Conservation (phyloP, 106 monocot species). For the Chionographis japonica region DNA sequence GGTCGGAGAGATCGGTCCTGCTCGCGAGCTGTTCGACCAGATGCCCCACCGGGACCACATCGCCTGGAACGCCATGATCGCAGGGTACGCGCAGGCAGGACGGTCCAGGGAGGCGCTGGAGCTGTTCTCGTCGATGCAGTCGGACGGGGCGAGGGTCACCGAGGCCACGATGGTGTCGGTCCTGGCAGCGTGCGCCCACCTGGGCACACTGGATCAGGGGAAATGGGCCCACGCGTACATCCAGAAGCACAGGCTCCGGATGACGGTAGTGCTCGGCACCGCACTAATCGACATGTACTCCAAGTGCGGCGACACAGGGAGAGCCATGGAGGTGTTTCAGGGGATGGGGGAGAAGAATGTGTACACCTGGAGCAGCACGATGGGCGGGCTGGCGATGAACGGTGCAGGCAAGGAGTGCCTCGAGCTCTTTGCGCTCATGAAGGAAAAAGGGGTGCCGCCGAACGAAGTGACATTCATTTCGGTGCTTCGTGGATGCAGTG, state of each 20-base stretch:
- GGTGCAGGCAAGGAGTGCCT: constrained; percentile 41
- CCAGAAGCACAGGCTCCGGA: constrained; percentile 20
- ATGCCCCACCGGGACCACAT: constrained; percentile 57
- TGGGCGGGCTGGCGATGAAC: constrained; percentile 80
- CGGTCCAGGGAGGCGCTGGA: constrained; percentile 42
- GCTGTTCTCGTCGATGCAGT: constrained; percentile 50
- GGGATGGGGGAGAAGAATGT: constrained; percentile 67
- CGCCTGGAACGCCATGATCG: constrained; percentile 86
- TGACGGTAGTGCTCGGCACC: constrained; percentile 65
- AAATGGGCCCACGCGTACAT: constrained; percentile 59
- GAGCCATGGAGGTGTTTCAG: constrained; percentile 66
- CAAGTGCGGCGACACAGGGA: constrained; percentile 53
- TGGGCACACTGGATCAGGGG: constrained; percentile 68
- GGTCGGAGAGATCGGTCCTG: constrained; percentile 41
- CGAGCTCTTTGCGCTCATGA: constrained; percentile 54
- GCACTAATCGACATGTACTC: constrained; percentile 80
- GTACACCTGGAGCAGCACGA: constrained; percentile 62
- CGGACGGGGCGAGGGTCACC: constrained; percentile 28
- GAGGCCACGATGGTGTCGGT: constrained; percentile 75
- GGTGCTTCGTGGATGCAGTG: constrained; percentile 53
- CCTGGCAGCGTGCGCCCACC: constrained; percentile 58
- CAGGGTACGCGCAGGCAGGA: constrained; percentile 48
- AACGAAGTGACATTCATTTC: constrained; percentile 65
- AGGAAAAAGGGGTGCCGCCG: constrained; percentile 26
- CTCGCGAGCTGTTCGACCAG: constrained; percentile 59